Percentiles rank a stretch among this genome's conserved stretches.
Conservation (phyloP, 495 filamentous ascomycete genomes). For the Aspergillus incahuasiensis region DNA sequence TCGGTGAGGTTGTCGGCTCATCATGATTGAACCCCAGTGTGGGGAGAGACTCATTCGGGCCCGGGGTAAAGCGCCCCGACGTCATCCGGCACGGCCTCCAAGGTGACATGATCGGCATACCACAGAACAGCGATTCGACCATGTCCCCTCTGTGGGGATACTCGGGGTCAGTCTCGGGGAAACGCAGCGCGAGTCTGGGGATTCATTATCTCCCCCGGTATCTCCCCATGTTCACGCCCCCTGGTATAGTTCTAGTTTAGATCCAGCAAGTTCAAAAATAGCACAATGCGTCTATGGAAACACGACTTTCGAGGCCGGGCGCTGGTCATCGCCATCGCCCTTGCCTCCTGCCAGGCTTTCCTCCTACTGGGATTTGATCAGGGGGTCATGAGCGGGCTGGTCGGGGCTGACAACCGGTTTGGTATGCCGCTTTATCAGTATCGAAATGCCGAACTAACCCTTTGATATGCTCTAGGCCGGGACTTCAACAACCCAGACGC, state of each 20-base stretch:
- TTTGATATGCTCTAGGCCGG: neutral
- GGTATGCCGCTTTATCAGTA: too few species aligned
- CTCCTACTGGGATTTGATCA: conserved; percentile 37
- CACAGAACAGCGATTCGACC: too few species aligned
- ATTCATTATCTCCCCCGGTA: neutral
- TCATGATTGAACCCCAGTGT: neutral
- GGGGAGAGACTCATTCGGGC: neutral
- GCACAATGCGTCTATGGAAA: conserved; percentile 22
- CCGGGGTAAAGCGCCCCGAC: neutral
- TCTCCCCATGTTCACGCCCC: too few species aligned
- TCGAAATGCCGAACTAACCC: too few species aligned
- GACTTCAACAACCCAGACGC: conserved; percentile 37
- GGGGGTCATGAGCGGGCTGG: conserved; percentile 35
- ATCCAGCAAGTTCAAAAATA: neutral
- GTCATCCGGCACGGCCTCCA: neutral
- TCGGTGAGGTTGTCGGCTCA: neutral
- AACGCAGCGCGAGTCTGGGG: neutral
- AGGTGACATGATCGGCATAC: neutral
- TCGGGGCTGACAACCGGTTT: conserved; percentile 37
- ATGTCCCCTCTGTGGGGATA: neutral
- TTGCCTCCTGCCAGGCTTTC: conserved; percentile 34
- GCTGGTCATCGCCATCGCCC: conserved; percentile 19
- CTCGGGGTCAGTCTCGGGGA: neutral
- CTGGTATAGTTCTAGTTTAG: too few species aligned
- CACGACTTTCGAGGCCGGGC: conserved; percentile 21